Evolutionary conservation across 352 stramenopile genomes (phyloP).

Genomic region (Phytophthora meadii): DNA sequence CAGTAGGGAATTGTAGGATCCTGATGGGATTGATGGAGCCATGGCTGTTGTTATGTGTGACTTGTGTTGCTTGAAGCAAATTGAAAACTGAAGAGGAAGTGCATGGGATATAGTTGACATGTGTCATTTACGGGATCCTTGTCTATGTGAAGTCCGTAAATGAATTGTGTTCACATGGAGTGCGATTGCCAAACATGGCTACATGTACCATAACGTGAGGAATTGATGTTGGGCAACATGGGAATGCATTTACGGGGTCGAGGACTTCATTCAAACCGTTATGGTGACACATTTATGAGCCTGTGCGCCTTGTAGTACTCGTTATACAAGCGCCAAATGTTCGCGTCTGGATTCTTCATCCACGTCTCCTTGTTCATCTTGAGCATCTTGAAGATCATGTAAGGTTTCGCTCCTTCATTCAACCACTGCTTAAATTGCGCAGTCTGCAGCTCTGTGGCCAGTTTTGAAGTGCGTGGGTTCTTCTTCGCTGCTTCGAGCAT

Average conservation of each 20-base stretch:
- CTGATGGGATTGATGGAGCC: conserved; percentile 18
- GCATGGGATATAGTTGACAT: neutral
- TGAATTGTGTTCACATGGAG: neutral
- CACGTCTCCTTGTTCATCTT: conserved; percentile 4
- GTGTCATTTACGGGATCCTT: neutral
- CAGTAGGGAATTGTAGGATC: conserved; percentile 44
- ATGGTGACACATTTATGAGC: neutral
- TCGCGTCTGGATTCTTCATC: conserved; percentile 12
- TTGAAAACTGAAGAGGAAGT: conserved; percentile 23
- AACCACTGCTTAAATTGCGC: conserved; percentile 7
- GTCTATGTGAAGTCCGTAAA: neutral
- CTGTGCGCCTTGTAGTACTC: conserved; percentile 7
- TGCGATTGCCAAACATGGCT: conserved; percentile 8
- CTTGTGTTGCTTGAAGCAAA: conserved; percentile 22
- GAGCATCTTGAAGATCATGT: conserved; percentile 11
- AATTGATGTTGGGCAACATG: too few relatives aligned
- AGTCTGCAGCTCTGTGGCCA: neutral
- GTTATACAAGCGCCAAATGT: conserved; percentile 6
- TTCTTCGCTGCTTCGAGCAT: conserved; percentile 9
- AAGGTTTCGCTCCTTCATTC: neutral
- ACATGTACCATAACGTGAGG: neutral
- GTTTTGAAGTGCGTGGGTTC: neutral
- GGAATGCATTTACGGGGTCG: too few relatives aligned
- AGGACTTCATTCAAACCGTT: too few relatives aligned
- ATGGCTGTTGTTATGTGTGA: conserved; percentile 6